Percentiles rank a stretch among this genome's conserved stretches.
Conservation (phyloP, 768 basidiomycete species). For the Naganishia kalamii region DNA sequence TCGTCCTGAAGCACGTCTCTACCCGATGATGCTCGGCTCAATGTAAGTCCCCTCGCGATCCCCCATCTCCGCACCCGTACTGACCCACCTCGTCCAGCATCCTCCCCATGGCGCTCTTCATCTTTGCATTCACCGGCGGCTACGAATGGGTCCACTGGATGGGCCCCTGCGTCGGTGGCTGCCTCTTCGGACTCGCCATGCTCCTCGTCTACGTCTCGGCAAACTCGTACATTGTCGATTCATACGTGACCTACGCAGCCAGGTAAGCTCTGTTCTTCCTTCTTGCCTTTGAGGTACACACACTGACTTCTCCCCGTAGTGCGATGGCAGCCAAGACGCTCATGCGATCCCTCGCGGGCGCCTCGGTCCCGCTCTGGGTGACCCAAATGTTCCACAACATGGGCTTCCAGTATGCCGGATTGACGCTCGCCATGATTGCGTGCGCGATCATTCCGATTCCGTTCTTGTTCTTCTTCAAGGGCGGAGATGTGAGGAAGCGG, state of each 20-base stretch:
- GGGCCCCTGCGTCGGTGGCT: constrained; percentile 57
- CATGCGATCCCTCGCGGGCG: constrained; percentile 63
- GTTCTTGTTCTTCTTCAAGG: constrained; percentile 34
- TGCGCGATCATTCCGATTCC: constrained; percentile 33
- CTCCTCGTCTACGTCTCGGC: constrained; percentile 58
- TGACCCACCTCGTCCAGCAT: constrained; percentile 34
- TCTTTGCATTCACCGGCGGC: constrained; percentile 63
- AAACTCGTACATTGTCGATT: constrained; percentile 45
- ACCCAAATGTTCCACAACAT: constrained; percentile 53
- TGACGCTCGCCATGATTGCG: constrained; percentile 32
- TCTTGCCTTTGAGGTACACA: neutral
- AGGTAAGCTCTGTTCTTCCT: constrained; percentile 8
- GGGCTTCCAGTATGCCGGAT: constrained; percentile 32
- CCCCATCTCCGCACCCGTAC: too few species aligned
- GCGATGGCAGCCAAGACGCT: constrained; percentile 62
- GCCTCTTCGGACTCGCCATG: constrained; percentile 56
- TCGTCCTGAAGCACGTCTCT: constrained; percentile 32
- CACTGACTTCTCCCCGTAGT: constrained; percentile 3
- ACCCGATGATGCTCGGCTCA: constrained; percentile 38
- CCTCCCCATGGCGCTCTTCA: constrained; percentile 62
- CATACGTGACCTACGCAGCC: constrained; percentile 44
- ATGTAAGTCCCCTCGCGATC: too few species aligned
- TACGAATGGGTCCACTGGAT: constrained; percentile 62
- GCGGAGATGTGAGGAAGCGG: constrained; percentile 27
- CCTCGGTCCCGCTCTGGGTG: constrained; percentile 72